These are phyloP conservation scores for Allomyces macrogynus DNA, from an alignment of 192 early-diverging fungal genomes.

Conservation along the genomic window DNA sequence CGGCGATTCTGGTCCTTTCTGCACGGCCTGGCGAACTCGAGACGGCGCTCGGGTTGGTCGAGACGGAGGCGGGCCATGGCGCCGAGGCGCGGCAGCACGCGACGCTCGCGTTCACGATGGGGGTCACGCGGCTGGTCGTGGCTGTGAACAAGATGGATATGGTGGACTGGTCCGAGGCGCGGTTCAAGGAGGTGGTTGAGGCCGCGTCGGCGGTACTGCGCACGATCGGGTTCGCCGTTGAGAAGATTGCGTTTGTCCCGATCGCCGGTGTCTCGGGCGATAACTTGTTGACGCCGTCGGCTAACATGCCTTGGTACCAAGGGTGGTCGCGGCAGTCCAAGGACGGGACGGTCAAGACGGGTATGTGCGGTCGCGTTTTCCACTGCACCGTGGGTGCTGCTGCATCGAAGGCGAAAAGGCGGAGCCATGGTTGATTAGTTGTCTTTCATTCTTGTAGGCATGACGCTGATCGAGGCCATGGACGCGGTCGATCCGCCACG, in stretches of 20 bases:
- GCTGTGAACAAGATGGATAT: slow-evolving; percentile 99
- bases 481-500: slow-evolving; percentile 82
- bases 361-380: too few relatives aligned
- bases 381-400: too few relatives aligned
- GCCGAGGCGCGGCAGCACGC: slow-evolving; percentile 99
- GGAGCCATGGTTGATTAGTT: too few relatives aligned
- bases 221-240: slow-evolving; percentile 92
- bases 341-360: neutral
- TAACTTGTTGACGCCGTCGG: slow-evolving; percentile 86
- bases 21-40: slow-evolving; percentile 43
- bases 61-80: slow-evolving; percentile 63
- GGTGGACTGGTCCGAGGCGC: slow-evolving; percentile 80
- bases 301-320: slow-evolving; percentile 36
- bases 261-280: slow-evolving; percentile 96
- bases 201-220: slow-evolving; percentile 87
- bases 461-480: slow-evolving; percentile 86
- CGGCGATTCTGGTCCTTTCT: slow-evolving; percentile 87
- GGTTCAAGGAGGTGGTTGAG: slow-evolving; percentile 90
- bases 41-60: neutral
- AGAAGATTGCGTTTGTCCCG: slow-evolving; percentile 81
- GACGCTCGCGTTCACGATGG: slow-evolving; percentile 90
- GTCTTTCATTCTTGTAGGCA: slow-evolving; percentile 15
- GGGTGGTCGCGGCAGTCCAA: neutral
- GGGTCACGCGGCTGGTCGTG: slow-evolving; percentile 95
- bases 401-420: too few relatives aligned